These are phyloP conservation scores for Cercophora newfieldiana DNA, from an alignment of 495 filamentous ascomycete species.

Conservation along the genomic window DNA sequence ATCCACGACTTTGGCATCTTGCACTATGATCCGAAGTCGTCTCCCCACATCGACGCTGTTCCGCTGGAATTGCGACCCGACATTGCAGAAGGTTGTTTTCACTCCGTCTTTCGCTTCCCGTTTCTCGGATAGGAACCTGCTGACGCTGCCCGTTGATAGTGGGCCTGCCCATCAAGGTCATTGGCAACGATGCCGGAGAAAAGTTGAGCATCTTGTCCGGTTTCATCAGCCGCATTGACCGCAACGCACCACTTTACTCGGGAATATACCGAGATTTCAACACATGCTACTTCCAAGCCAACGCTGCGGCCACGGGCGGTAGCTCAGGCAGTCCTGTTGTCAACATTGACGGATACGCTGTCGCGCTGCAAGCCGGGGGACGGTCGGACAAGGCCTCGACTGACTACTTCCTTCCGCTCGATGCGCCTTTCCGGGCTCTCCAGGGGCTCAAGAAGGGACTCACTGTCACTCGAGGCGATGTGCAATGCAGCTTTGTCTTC, in stretches of 20 bases:
- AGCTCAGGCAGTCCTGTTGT: slow-evolving; percentile 97
- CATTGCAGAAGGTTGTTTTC: too few relatives aligned
- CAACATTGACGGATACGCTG: slow-evolving; percentile 88
- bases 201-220: slow-evolving; percentile 98
- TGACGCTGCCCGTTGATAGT: too few relatives aligned
- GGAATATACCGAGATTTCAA: slow-evolving; percentile 99
- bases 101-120: too few relatives aligned
- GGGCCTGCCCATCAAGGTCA: slow-evolving; percentile 95
- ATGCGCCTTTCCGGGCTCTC: slow-evolving; percentile 83
- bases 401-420: slow-evolving; percentile 95
- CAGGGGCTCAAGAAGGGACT: slow-evolving; percentile 75
- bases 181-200: slow-evolving; percentile 97
- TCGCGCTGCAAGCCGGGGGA: slow-evolving; percentile 93
- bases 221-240: slow-evolving; percentile 91
- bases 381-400: slow-evolving; percentile 92
- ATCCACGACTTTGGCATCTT: slow-evolving; percentile 98
- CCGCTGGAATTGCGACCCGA: too few relatives aligned
- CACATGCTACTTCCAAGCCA: slow-evolving; percentile 98
- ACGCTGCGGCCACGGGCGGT: slow-evolving; percentile 91
- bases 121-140: too few relatives aligned
- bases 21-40: slow-evolving; percentile 89
- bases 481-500: slow-evolving; percentile 94
- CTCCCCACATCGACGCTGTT: too few relatives aligned
- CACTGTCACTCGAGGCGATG: slow-evolving; percentile 81
- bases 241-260: slow-evolving; percentile 96